These are phyloP conservation scores for Lachancea quebecensis DNA, from an alignment of 805 yeast species.

Conservation along the genomic window DNA sequence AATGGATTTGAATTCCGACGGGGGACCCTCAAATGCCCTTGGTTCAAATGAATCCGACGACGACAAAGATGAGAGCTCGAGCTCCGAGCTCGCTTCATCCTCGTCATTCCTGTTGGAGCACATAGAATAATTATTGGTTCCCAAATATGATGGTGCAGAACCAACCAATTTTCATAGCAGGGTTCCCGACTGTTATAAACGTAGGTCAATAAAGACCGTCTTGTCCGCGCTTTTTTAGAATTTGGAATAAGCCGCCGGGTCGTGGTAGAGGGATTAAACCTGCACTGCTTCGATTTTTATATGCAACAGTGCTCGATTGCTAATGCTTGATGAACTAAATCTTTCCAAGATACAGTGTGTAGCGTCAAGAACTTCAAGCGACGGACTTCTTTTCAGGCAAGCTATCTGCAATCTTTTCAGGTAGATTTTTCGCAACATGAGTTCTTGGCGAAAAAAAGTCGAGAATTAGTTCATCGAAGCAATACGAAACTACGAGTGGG, in stretches of 20 bases:
- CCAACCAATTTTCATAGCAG: neutral
- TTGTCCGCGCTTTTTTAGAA: constrained; percentile 5
- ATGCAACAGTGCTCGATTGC: too few species aligned
- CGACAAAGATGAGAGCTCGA: constrained; percentile 7
- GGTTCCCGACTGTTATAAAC: neutral
- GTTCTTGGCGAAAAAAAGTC: too few species aligned
- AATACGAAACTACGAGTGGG: neutral
- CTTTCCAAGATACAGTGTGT: too few species aligned
- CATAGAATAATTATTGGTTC: neutral
- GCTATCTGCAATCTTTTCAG: too few species aligned
- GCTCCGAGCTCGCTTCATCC: constrained; percentile 6
- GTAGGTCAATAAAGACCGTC: neutral
- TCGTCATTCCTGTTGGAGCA: constrained; percentile 1
- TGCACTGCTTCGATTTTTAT: too few species aligned
- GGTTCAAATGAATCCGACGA: constrained; percentile 9
- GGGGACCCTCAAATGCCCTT: constrained; percentile 6
- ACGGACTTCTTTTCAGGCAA: too few species aligned
- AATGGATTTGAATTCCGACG: constrained; percentile 1
- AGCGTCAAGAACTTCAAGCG: too few species aligned
- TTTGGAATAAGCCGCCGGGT: too few species aligned
- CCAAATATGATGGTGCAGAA: neutral
- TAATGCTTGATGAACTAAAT: too few species aligned
- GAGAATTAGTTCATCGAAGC: neutral
- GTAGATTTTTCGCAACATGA: too few species aligned
- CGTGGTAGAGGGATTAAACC: too few species aligned